Percentiles rank a stretch among this genome's conserved stretches.
Evolutionary conservation across 1,284 basidiomycete species (phyloP).

Genomic region (Pseudozyma tsukubaensis): DNA sequence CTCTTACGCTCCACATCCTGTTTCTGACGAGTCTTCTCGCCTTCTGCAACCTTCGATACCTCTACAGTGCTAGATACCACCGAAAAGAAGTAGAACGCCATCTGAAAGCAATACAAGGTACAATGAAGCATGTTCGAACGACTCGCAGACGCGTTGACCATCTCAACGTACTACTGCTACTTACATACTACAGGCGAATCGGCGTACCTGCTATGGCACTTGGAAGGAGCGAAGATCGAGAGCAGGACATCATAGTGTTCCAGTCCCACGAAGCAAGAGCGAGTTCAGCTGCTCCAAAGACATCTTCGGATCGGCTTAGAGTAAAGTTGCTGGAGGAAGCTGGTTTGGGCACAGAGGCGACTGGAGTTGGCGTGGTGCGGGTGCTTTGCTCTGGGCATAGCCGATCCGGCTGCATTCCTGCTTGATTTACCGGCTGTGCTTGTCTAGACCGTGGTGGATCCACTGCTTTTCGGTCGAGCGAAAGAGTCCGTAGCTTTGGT

Average conservation of each 20-base stretch:
- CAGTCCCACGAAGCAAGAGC: slow-evolving; percentile 4
- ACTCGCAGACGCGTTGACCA: neutral
- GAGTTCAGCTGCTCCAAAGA: neutral
- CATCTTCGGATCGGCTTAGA: too few species aligned
- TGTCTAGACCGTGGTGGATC: too few species aligned
- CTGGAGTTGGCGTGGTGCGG: neutral
- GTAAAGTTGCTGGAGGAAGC: neutral
- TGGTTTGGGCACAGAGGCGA: neutral
- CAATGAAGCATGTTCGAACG: neutral
- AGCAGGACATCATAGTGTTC: slow-evolving; percentile 5
- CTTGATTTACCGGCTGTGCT: neutral
- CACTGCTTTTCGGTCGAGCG: neutral
- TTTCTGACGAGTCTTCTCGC: slow-evolving; percentile 1
- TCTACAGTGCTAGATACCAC: slow-evolving; percentile 53
- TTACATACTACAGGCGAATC: slow-evolving; percentile 3
- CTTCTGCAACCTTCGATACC: neutral
- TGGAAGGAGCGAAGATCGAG: slow-evolving; percentile 3
- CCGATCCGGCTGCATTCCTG: too few species aligned
- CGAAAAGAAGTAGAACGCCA: slow-evolving; percentile 49
- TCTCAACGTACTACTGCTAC: neutral
- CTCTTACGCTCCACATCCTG: neutral
- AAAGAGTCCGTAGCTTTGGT: neutral
- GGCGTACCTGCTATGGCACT: slow-evolving; percentile 6
- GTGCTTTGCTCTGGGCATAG: neutral
- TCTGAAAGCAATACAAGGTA: too few species aligned